These are phyloP conservation scores for Xylaria nigripes DNA, from an alignment of 495 filamentous ascomycete species.

Conservation along the genomic window DNA sequence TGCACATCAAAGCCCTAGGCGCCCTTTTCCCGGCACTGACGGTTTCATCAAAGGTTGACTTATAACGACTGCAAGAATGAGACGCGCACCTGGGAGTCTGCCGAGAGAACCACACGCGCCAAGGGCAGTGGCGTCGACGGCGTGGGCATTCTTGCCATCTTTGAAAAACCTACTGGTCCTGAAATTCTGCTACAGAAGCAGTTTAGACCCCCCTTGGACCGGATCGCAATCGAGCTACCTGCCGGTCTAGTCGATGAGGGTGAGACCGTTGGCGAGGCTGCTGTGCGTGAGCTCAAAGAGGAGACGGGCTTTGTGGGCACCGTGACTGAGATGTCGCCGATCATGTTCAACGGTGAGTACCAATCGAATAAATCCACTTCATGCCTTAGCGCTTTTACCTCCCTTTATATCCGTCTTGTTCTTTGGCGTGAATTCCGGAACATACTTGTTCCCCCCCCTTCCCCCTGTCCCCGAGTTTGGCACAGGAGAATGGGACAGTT, in stretches of 20 bases:
- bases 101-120: slow-evolving; percentile 67
- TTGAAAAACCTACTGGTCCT: slow-evolving; percentile 62
- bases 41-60: slow-evolving; percentile 45
- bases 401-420: neutral
- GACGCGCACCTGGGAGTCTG: slow-evolving; percentile 71
- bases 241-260: slow-evolving; percentile 78
- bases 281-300: slow-evolving; percentile 83
- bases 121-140: slow-evolving; percentile 67
- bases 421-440: neutral
- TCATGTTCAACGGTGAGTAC: slow-evolving; percentile 78
- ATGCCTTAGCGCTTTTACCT: too few relatives aligned
- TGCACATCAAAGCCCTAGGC: too few relatives aligned
- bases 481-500: too few relatives aligned
- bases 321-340: slow-evolving; percentile 54
- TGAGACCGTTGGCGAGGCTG: slow-evolving; percentile 70
- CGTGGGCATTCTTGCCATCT: slow-evolving; percentile 82
- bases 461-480: too few relatives aligned
- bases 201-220: slow-evolving; percentile 75
- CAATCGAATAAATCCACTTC: too few relatives aligned
- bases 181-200: slow-evolving; percentile 82
- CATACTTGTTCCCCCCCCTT: neutral
- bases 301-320: slow-evolving; percentile 86
- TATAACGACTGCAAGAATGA: slow-evolving; percentile 65
- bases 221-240: slow-evolving; percentile 72
- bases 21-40: slow-evolving; percentile 1